Base-by-base conservation (phyloP, 192 early-diverging fungal genomes). In the Coemansia sp. region DNA sequence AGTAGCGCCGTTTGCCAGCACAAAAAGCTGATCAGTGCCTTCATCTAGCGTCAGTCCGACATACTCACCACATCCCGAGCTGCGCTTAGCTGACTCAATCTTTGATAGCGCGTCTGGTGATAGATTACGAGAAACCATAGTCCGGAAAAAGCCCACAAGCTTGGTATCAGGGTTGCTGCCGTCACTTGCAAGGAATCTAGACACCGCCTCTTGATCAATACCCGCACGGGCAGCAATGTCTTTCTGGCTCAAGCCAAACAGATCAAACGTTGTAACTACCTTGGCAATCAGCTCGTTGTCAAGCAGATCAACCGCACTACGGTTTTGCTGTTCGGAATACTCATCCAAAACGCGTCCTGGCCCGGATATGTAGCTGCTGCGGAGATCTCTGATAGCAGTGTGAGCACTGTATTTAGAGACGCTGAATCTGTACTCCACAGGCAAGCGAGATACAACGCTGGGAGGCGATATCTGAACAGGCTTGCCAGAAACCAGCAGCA, bases 1-100 rank as follows among this genome's bases (percentile, higher is more conserved):
- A 12, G 77, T 64, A 7, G 74, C 62, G 59, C 40, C 30, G 64
- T 83, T 75, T 32, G 76, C 73, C 70, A 82, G 69, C 48, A 87
- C 56, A 68, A 84, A 85, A 17, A 84, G 77, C 66, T 73, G 68
- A 66, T 77, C 72, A 1, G 65, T 36, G 2, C 38, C 36, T 7
- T 18, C 36, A 3, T 65, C 75, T 31, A 76, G 68, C 20, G 68
- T 60, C 49, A 76, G 40, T 7, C 73, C 73, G 29, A 76, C 73
- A 33, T 76, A 76, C 31, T 61, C 73, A 56, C 73, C 63, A 10
- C 7, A 25, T 38, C 58, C 60, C 22, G 30, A 22, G 40, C 34
- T 12, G 7, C 7, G 56, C 29, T 25, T 64, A 8, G 69, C 68
- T 2, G 30, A 40, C n/a, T 60, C 48, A 10, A 71, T 66, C 31